phyloP scores from a whole-genome alignment of 169 alveolate species.

The Plasmodium relictum region DNA sequence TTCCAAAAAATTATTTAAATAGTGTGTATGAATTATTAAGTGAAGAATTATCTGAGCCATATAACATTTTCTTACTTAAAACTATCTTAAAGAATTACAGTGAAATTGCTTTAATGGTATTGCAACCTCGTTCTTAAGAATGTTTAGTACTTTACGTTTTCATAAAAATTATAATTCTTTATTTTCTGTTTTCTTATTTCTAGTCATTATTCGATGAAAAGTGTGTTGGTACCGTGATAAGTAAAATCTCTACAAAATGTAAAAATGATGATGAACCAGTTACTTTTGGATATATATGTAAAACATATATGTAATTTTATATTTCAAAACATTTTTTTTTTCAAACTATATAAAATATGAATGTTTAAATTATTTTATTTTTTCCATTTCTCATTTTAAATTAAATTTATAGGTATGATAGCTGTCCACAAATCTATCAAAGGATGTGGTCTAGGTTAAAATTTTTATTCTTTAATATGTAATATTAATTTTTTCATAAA shows the following conservation, averaged over 20 bases:
- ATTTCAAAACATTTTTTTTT: neutral
- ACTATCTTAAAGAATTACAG: slow-evolving; percentile 56
- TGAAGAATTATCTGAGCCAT: slow-evolving; percentile 74
- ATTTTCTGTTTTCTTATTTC: neutral
- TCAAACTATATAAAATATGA: too few species aligned
- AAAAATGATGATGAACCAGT: slow-evolving; percentile 57
- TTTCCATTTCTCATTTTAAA: neutral
- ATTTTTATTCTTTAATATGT: slow-evolving; percentile 11
- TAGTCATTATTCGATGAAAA: slow-evolving; percentile 59
- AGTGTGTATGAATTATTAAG: slow-evolving; percentile 66
- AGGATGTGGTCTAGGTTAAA: slow-evolving; percentile 66
- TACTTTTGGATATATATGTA: slow-evolving; percentile 77
- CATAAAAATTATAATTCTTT: slow-evolving; percentile 3
- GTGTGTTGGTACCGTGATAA: slow-evolving; percentile 74
- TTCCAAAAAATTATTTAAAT: slow-evolving; percentile 65
- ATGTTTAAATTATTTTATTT: too few species aligned
- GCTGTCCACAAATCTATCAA: slow-evolving; percentile 74
- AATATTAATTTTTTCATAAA: slow-evolving; percentile 13
- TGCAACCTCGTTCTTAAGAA: slow-evolving; percentile 20
- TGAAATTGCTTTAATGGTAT: slow-evolving; percentile 73
- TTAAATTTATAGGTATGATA: slow-evolving; percentile 68
- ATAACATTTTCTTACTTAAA: slow-evolving; percentile 71
- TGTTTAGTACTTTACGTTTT: slow-evolving; percentile 1
- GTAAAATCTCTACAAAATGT: slow-evolving; percentile 58
- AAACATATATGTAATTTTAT: slow-evolving; percentile 14